A percentile compares a stretch with the other conserved stretches of the same genome.
Evolutionary conservation across 2,329 filamentous ascomycete genomes (phyloP).

Genomic region (Alternaria longipes): DNA sequence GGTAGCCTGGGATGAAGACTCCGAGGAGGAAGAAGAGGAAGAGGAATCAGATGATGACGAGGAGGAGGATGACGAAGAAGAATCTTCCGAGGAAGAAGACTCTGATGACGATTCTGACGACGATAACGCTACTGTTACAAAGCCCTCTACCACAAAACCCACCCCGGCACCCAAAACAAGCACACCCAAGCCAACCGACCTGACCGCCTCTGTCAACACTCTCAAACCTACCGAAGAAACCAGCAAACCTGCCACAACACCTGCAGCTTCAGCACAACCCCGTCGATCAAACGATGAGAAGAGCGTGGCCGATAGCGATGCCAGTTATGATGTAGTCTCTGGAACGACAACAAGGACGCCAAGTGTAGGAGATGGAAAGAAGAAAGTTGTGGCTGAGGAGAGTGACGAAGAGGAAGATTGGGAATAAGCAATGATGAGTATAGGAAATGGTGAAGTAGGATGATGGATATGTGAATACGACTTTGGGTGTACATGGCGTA

Average conservation of each 20-base stretch:
- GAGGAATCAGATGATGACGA: slow-evolving; percentile 39
- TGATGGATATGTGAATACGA: neutral
- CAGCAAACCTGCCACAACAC: slow-evolving; percentile 53
- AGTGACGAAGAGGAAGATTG: slow-evolving; percentile 77
- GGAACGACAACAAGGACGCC: slow-evolving; percentile 81
- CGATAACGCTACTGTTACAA: slow-evolving; percentile 14
- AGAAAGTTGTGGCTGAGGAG: slow-evolving; percentile 59
- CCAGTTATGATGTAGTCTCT: slow-evolving; percentile 90
- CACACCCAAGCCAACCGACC: slow-evolving; percentile 18
- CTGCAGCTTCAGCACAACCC: slow-evolving; percentile 60
- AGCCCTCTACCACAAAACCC: neutral
- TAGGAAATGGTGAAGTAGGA: neutral
- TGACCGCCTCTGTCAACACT: slow-evolving; percentile 49
- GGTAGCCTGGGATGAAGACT: slow-evolving; percentile 76
- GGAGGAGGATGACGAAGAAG: slow-evolving; percentile 31
- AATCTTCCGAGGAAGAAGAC: slow-evolving; percentile 24
- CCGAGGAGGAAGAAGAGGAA: slow-evolving; percentile 60
- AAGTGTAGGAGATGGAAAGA: slow-evolving; percentile 54
- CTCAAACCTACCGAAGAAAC: slow-evolving; percentile 46
- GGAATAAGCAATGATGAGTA: slow-evolving; percentile 61
- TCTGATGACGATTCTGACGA: slow-evolving; percentile 21
- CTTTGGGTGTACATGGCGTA: neutral
- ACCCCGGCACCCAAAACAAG: neutral
- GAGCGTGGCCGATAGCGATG: slow-evolving; percentile 90
- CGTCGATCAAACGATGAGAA: slow-evolving; percentile 76